Evolutionary conservation across 164 flowering plant species (phyloP).

Genomic region (Vitis cinerea): DNA sequence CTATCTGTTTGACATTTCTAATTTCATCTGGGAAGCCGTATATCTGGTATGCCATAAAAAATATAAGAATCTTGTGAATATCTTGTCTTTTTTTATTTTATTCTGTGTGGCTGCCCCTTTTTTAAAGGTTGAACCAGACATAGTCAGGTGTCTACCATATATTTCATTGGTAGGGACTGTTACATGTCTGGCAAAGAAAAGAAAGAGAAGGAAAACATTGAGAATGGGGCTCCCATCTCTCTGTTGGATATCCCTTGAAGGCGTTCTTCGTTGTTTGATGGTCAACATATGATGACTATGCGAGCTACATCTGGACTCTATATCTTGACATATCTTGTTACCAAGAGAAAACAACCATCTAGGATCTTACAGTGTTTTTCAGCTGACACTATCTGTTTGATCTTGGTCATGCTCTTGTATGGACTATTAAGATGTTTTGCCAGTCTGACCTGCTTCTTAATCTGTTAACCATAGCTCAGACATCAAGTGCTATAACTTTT

Average conservation of each 20-base stretch:
- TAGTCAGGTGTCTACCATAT: not conserved
- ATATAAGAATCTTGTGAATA: too few species aligned
- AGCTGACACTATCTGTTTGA: too few species aligned
- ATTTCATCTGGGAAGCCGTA: too few species aligned
- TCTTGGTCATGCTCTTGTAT: not conserved
- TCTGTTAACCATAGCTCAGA: too few species aligned
- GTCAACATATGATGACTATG: constrained; percentile 9
- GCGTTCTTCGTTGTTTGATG: constrained; percentile 36
- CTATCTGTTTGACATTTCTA: not conserved
- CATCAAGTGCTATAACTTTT: too few species aligned
- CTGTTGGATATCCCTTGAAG: constrained; percentile 21
- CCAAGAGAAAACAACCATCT: not conserved
- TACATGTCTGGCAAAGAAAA: constrained; percentile 41
- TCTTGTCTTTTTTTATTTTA: too few species aligned
- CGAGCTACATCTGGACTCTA: constrained; percentile 34
- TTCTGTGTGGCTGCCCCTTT: too few species aligned
- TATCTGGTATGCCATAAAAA: too few species aligned
- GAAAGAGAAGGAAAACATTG: constrained; percentile 19
- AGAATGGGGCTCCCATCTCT: constrained; percentile 15
- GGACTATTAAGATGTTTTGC: not conserved
- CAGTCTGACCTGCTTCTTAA: not conserved
- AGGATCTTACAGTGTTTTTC: not conserved
- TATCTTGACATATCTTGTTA: constrained; percentile 5
- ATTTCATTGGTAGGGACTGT: constrained; percentile 22
- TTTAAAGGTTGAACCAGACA: not conserved